These are phyloP conservation scores for Coelastrella sp. DNA, from an alignment of 139 green algal species.

Conservation along the genomic window DNA sequence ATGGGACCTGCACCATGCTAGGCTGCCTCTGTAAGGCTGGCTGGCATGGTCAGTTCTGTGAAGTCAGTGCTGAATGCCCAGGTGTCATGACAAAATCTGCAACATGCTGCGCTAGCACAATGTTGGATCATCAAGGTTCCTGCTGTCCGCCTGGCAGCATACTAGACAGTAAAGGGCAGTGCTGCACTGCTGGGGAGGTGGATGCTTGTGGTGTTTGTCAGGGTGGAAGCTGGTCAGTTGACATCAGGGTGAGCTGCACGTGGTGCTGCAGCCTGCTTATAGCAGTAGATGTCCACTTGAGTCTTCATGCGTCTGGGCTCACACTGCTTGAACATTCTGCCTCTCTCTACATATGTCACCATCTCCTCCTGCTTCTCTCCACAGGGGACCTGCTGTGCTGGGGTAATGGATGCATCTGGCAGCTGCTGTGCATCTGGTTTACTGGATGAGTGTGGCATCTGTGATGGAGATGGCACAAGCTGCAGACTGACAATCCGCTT, in stretches of 20 bases:
- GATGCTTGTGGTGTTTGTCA: conserved; percentile 74
- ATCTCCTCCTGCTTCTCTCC: no score
- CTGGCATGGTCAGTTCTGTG: conserved; percentile 43
- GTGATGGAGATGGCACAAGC: conserved; percentile 68
- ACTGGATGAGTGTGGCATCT: conserved; percentile 77
- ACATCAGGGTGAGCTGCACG: conserved; percentile 48
- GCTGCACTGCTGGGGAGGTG: conserved; percentile 64
- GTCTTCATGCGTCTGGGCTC: no score
- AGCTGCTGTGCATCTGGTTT: conserved; percentile 71
- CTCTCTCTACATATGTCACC: no score
- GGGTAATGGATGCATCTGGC: conserved; percentile 65
- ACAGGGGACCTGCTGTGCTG: conserved; percentile 66
- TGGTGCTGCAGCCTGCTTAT: not conserved
- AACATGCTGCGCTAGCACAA: conserved; percentile 45
- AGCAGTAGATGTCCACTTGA: not conserved
- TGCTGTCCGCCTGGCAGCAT: conserved; percentile 52
- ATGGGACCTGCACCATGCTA: conserved; percentile 33
- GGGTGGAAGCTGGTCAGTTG: conserved; percentile 57
- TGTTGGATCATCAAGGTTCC: conserved; percentile 39
- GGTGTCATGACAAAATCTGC: not conserved
- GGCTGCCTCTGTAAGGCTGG: conserved; percentile 22
- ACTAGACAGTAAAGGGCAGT: conserved; percentile 57
- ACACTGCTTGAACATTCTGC: no score
- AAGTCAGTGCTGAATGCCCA: not conserved
- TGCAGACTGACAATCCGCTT: conserved; percentile 56